Evolutionary conservation across 306 rosid species (phyloP).

Genomic region (Dalbergia cochinchinensis): DNA sequence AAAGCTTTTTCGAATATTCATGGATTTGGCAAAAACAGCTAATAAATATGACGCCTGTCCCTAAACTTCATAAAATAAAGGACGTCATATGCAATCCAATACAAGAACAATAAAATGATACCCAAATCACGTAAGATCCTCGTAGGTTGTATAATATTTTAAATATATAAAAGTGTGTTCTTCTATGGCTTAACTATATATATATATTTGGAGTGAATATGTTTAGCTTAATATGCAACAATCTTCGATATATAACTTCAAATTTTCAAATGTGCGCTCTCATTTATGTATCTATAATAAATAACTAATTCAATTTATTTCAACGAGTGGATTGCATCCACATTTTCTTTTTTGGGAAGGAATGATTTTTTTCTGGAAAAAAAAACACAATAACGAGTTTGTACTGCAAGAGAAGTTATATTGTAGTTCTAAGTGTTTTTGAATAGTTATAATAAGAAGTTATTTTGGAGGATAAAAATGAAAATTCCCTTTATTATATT

Average conservation of each 20-base stretch:
- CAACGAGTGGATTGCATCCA: too few species aligned
- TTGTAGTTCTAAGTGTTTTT: too few species aligned
- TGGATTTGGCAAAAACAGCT: slow-evolving; percentile 36
- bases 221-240: neutral
- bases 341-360: too few species aligned
- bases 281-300: neutral
- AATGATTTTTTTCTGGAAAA: too few species aligned
- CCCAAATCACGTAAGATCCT: slow-evolving; percentile 19
- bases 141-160: slow-evolving; percentile 36
- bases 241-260: neutral
- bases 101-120: slow-evolving; percentile 12
- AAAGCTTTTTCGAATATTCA: slow-evolving; percentile 56
- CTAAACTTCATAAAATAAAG: slow-evolving; percentile 36
- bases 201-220: too few species aligned
- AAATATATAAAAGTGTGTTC: neutral
- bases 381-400: too few species aligned
- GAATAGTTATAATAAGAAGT: too few species aligned
- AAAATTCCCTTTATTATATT: too few species aligned
- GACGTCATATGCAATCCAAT: slow-evolving; percentile 38
- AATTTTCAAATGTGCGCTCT: neutral
- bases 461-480: too few species aligned
- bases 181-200: too few species aligned
- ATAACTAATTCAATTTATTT: neutral
- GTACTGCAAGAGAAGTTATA: too few species aligned
- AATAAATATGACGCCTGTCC: slow-evolving; percentile 46